phyloP scores from a whole-genome alignment of 2,329 filamentous ascomycete species.

The Parascedosporium putredinis region DNA sequence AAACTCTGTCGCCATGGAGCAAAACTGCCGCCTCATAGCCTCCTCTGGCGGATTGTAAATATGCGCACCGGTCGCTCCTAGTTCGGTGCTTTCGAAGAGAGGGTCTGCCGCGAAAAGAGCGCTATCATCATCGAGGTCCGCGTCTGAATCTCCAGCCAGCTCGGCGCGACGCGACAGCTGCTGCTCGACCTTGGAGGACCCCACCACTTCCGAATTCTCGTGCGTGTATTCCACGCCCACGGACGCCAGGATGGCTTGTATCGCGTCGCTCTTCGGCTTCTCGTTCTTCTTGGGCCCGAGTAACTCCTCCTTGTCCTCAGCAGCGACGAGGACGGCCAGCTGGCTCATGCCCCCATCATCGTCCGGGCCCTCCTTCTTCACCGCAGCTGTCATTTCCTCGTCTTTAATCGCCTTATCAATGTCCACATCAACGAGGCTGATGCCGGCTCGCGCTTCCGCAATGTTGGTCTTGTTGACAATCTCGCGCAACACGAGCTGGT shows the following conservation, averaged over 20 bases:
- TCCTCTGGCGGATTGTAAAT: slow-evolving; percentile 64
- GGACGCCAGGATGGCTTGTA: slow-evolving; percentile 79
- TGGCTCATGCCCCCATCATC: slow-evolving; percentile 62
- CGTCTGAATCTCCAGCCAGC: slow-evolving; percentile 36
- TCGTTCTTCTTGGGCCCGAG: slow-evolving; percentile 23
- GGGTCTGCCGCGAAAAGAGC: slow-evolving; percentile 48
- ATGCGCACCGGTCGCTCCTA: slow-evolving; percentile 20
- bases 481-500: slow-evolving; percentile 75
- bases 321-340: slow-evolving; percentile 45
- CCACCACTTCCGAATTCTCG: slow-evolving; percentile 90
- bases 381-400: slow-evolving; percentile 33
- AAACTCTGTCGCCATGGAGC: slow-evolving; percentile 73
- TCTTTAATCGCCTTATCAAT: slow-evolving; percentile 50
- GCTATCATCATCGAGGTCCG: slow-evolving; percentile 37
- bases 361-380: slow-evolving; percentile 29
- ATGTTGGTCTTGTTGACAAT: slow-evolving; percentile 99
- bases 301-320: slow-evolving; percentile 33
- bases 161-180: slow-evolving; percentile 69
- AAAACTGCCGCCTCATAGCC: slow-evolving; percentile 75
- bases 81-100: slow-evolving; percentile 18
- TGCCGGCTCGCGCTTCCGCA: slow-evolving; percentile 79
- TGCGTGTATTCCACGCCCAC: slow-evolving; percentile 93
- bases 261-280: slow-evolving; percentile 53
- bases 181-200: slow-evolving; percentile 83
- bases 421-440: slow-evolving; percentile 69